phyloP scores from a whole-genome alignment of 345 rosid species.

The Melaleuca quinquenervia region DNA sequence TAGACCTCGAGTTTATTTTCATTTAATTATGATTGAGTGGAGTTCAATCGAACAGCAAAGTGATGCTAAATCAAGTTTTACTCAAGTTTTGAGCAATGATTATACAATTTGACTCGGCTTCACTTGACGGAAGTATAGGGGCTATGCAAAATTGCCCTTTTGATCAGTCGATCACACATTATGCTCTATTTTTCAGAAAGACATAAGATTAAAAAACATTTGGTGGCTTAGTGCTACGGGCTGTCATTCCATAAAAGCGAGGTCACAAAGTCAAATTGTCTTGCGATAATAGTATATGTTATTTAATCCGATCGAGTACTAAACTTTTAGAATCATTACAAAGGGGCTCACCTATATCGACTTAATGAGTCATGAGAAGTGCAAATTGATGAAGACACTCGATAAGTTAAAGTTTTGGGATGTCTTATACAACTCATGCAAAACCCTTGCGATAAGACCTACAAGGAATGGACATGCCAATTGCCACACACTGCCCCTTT shows the following conservation, averaged over 20 bases:
- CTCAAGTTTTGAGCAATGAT: neutral
- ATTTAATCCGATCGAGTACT: too few relatives aligned
- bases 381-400: too few relatives aligned
- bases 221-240: neutral
- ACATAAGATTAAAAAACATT: neutral
- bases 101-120: neutral
- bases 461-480: too few relatives aligned
- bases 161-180: neutral
- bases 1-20: neutral
- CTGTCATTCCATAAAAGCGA: neutral
- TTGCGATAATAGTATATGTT: neutral
- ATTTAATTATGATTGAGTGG: neutral
- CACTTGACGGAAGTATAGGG: neutral
- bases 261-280: neutral
- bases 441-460: too few relatives aligned
- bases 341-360: too few relatives aligned
- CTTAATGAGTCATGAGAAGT: too few relatives aligned
- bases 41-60: neutral
- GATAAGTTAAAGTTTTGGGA: too few relatives aligned
- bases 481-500: too few relatives aligned
- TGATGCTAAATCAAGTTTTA: neutral
- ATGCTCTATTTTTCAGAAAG: neutral
- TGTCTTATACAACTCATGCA: too few relatives aligned
- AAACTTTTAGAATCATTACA: too few relatives aligned
- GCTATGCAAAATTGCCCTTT: neutral